Evolutionary conservation across 2,329 filamentous ascomycete species (phyloP).

Genomic region (Penicillium sp.): DNA sequence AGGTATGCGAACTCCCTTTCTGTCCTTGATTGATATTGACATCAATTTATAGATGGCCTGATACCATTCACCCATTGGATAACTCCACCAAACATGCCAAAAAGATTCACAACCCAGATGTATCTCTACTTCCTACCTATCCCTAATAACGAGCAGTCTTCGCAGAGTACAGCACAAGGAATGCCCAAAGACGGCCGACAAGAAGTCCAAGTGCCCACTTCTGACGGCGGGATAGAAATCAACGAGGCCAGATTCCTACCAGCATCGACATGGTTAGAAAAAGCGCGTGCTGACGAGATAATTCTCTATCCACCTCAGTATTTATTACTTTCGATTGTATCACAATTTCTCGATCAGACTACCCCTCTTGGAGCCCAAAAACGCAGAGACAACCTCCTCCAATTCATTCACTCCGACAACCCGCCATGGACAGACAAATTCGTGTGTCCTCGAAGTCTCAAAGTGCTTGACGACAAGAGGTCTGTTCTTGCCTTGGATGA

Average conservation of each 20-base stretch:
- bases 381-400: slow-evolving; percentile 44
- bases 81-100: slow-evolving; percentile 67
- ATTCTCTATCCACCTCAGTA: slow-evolving; percentile 89
- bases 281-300: slow-evolving; percentile 62
- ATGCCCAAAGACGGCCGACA: slow-evolving; percentile 45
- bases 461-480: slow-evolving; percentile 43
- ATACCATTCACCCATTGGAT: slow-evolving; percentile 90
- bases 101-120: slow-evolving; percentile 92
- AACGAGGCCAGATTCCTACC: slow-evolving; percentile 76
- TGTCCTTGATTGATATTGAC: not conserved
- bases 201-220: slow-evolving; percentile 64
- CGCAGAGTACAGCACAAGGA: slow-evolving; percentile 24
- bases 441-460: slow-evolving; percentile 42
- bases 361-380: slow-evolving; percentile 1
- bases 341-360: slow-evolving; percentile 44
- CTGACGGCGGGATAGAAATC: slow-evolving; percentile 65
- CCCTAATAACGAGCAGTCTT: slow-evolving; percentile 23
- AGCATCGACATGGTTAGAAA: slow-evolving; percentile 64
- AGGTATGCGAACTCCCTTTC: slow-evolving; percentile 35
- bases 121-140: slow-evolving; percentile 85
- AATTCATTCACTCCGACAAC: slow-evolving; percentile 45
- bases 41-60: slow-evolving; percentile 52
- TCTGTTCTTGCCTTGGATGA: slow-evolving; percentile 52
- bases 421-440: slow-evolving; percentile 47
- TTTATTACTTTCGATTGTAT: slow-evolving; percentile 53